Percentiles rank a stretch among this genome's conserved stretches.
These are phyloP conservation scores for Trypanosoma avium DNA, from an alignment of 208 protist species.

Conservation along the genomic window DNA sequence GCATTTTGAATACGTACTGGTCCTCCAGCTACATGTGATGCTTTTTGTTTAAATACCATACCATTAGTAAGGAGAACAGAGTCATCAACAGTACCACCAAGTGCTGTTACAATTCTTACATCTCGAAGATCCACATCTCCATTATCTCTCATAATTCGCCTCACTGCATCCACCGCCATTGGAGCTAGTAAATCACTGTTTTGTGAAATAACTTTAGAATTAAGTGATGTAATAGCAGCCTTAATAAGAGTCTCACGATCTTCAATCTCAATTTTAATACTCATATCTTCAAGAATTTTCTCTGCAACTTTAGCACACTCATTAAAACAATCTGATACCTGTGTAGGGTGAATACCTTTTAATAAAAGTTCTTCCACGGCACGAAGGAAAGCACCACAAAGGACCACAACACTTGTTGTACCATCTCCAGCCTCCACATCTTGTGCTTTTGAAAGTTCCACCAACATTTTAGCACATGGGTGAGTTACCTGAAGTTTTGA, in stretches of 20 bases:
- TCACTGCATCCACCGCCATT: constrained; percentile 98
- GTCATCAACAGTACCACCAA: constrained; percentile 98
- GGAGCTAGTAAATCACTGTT: constrained; percentile 97
- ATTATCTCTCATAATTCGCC: constrained; percentile 75
- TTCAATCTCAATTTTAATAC: constrained; percentile 92
- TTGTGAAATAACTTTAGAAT: constrained; percentile 98
- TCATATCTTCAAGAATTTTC: constrained; percentile 93
- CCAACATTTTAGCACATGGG: constrained; percentile 98
- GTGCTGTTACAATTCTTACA: constrained; percentile 93
- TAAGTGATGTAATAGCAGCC: constrained; percentile 96
- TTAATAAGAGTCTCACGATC: constrained; percentile 95
- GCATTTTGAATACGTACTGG: constrained; percentile 94
- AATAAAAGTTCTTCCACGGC: constrained; percentile 92
- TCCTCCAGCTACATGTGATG: constrained; percentile 88
- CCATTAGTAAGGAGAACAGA: constrained; percentile 94
- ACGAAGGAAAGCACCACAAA: constrained; percentile 96
- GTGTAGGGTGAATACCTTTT: constrained; percentile 97
- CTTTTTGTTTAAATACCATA: constrained; percentile 95
- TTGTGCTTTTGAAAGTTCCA: constrained; percentile 98
- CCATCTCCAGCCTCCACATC: constrained; percentile 99
- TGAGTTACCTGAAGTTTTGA: constrained; percentile 96
- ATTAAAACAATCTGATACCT: constrained; percentile 96
- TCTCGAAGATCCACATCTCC: constrained; percentile 97
- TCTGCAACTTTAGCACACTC: constrained; percentile 83
- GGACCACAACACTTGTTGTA: constrained; percentile 98